Evolutionary conservation across 768 basidiomycete species (phyloP).

Genomic region (Suillus sp.): DNA sequence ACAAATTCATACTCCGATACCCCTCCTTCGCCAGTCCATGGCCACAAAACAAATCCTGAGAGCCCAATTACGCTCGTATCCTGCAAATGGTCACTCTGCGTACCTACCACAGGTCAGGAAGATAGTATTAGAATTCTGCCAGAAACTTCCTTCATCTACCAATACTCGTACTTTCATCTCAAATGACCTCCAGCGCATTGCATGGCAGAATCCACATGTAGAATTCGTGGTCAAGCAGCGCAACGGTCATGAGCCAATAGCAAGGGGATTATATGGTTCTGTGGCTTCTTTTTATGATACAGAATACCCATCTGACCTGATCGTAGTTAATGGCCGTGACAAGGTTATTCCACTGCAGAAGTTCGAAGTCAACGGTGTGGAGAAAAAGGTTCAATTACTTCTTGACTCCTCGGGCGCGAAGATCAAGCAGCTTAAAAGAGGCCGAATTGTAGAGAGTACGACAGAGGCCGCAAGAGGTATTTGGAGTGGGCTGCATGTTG

Average conservation of each 20-base stretch:
- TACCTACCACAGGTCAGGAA: slow-evolving; percentile 83
- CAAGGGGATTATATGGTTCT: slow-evolving; percentile 80
- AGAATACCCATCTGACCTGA: slow-evolving; percentile 17
- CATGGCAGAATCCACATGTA: slow-evolving; percentile 75
- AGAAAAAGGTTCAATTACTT: slow-evolving; percentile 78
- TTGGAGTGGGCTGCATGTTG: slow-evolving; percentile 87
- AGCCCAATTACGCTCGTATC: slow-evolving; percentile 53
- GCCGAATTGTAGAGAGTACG: slow-evolving; percentile 69
- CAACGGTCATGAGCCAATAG: slow-evolving; percentile 73
- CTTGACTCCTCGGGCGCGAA: slow-evolving; percentile 88
- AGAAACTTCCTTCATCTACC: slow-evolving; percentile 75
- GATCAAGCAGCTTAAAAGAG: slow-evolving; percentile 74
- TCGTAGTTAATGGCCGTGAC: slow-evolving; percentile 78
- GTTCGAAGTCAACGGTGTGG: slow-evolving; percentile 72
- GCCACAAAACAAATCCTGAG: slow-evolving; percentile 43
- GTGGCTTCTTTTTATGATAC: slow-evolving; percentile 26
- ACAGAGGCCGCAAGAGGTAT: slow-evolving; percentile 84
- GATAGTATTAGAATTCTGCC: slow-evolving; percentile 87
- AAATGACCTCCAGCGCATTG: slow-evolving; percentile 63
- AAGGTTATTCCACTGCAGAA: slow-evolving; percentile 84
- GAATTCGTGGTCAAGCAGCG: slow-evolving; percentile 83
- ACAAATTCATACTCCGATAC: slow-evolving; percentile 16
- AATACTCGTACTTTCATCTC: slow-evolving; percentile 71
- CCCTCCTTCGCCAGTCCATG: slow-evolving; percentile 19
- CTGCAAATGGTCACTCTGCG: slow-evolving; percentile 72